These are phyloP conservation scores for Acanthamoeba castellanii DNA, from an alignment of 208 protist genomes.

Conservation along the genomic window DNA sequence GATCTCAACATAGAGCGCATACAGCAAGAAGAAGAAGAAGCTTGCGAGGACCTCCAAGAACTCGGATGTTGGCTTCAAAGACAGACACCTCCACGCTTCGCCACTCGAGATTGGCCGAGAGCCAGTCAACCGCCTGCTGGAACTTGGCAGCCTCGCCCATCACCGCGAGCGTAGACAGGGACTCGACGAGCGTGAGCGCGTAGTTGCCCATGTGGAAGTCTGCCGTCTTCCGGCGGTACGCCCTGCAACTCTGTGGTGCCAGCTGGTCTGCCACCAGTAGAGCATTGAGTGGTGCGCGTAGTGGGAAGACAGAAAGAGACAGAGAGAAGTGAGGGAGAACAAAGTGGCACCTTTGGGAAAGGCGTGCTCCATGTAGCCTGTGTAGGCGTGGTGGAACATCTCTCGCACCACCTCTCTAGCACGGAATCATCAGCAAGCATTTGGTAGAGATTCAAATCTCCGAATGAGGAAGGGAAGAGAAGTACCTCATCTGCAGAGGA, in stretches of 20 bases:
- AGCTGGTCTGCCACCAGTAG: slow-evolving; percentile 91
- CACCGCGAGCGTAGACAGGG: slow-evolving; percentile 70
- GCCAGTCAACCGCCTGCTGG: slow-evolving; percentile 78
- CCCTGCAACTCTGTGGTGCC: slow-evolving; percentile 86
- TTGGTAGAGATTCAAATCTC: background rate
- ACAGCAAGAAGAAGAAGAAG: background rate
- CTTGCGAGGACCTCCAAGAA: slow-evolving; percentile 88
- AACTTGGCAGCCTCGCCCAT: slow-evolving; percentile 81
- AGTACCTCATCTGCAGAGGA: background rate
- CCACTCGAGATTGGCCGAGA: background rate
- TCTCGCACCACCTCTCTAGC: slow-evolving; percentile 85
- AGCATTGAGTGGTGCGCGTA: slow-evolving; percentile 73
- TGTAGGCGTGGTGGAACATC: slow-evolving; percentile 93
- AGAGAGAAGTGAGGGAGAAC: background rate
- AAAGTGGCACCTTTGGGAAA: slow-evolving; percentile 92
- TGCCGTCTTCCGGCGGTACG: background rate
- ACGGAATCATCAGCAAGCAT: background rate
- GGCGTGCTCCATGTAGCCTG: slow-evolving; percentile 91
- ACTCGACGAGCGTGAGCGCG: slow-evolving; percentile 42
- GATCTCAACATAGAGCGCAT: too few species aligned
- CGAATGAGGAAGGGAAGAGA: background rate
- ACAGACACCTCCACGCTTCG: slow-evolving; percentile 89
- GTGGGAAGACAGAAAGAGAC: slow-evolving; percentile 84
- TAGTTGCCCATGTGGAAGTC: background rate
- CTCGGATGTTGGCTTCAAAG: slow-evolving; percentile 94